phyloP scores from a whole-genome alignment of 2,329 filamentous ascomycete genomes.

The Acrodontium crateriforme region DNA sequence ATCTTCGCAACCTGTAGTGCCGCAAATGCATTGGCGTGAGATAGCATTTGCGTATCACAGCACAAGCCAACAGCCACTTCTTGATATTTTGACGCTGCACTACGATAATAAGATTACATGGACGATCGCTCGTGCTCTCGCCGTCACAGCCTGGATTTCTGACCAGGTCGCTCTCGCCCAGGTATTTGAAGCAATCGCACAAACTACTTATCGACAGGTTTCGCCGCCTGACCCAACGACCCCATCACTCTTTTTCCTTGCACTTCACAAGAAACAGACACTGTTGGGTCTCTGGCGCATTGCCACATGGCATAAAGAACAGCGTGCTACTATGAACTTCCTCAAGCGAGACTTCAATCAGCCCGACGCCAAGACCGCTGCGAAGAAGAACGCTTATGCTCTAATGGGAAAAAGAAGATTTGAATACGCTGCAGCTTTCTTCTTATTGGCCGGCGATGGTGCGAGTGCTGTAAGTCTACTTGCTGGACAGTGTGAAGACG shows the following conservation, averaged over 20 bases:
- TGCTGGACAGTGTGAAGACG: constrained; percentile 71
- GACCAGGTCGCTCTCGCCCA: constrained; percentile 62
- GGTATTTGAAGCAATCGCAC: constrained; percentile 81
- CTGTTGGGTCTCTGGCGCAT: constrained; percentile 90
- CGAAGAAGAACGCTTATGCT: constrained; percentile 92
- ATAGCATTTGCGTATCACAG: constrained; percentile 80
- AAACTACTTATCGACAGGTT: constrained; percentile 81
- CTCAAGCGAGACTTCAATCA: constrained; percentile 86
- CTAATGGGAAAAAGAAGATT: constrained; percentile 82
- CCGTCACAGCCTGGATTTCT: constrained; percentile 88
- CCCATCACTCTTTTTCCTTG: constrained; percentile 83
- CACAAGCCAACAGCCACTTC: constrained; percentile 73
- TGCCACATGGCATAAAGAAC: constrained; percentile 78
- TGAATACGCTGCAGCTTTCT: constrained; percentile 91
- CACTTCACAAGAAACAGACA: constrained; percentile 74
- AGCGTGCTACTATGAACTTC: constrained; percentile 62
- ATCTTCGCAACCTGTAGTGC: constrained; percentile 6
- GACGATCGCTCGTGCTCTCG: constrained; percentile 73
- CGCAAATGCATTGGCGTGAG: constrained; percentile 51
- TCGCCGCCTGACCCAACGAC: constrained; percentile 82
- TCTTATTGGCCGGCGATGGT: constrained; percentile 74
- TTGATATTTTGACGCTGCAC: constrained; percentile 60
- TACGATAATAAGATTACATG: constrained; percentile 70
- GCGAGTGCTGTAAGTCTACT: constrained; percentile 79
- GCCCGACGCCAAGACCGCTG: constrained; percentile 72